A percentile compares a stretch with the other conserved stretches of the same genome.
phyloP scores from a whole-genome alignment of 768 basidiomycete genomes.

The Pisolithus albus region DNA sequence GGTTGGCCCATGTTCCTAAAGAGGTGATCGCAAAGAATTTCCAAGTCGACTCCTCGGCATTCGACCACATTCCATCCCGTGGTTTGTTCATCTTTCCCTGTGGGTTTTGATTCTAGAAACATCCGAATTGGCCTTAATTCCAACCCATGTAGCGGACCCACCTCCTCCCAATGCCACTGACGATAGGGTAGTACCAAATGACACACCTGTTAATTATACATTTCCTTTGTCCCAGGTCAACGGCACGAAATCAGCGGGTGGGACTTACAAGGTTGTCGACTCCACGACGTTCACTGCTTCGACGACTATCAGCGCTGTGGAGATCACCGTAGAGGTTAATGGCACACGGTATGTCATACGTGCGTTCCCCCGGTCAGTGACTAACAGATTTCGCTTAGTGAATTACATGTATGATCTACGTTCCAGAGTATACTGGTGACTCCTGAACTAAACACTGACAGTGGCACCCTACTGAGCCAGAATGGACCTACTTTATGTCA shows the following conservation, averaged over 20 bases:
- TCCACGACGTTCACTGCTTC: constrained; percentile 46
- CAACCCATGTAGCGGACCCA: constrained; percentile 27
- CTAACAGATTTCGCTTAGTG: constrained; percentile 20
- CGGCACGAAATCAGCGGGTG: constrained; percentile 41
- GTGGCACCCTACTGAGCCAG: constrained; percentile 49
- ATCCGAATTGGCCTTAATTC: neutral
- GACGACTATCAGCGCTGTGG: constrained; percentile 48
- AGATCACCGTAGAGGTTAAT: constrained; percentile 51
- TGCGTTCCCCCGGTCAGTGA: neutral
- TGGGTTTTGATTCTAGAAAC: constrained; percentile 9
- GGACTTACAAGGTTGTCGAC: constrained; percentile 56
- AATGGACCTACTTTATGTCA: constrained; percentile 40
- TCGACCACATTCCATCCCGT: constrained; percentile 46
- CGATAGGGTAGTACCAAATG: constrained; percentile 44
- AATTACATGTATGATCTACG: constrained; percentile 35
- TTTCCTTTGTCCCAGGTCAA: constrained; percentile 46
- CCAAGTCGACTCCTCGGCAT: constrained; percentile 38
- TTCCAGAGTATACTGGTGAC: neutral
- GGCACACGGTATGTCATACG: constrained; percentile 44
- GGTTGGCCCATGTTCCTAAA: constrained; percentile 57
- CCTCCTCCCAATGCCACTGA: constrained; percentile 35
- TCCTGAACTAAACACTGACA: constrained; percentile 9
- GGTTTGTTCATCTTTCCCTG: constrained; percentile 53
- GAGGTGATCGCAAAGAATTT: constrained; percentile 63
- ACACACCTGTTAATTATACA: constrained; percentile 45